A percentile compares a stretch with the other conserved stretches of the same genome.
phyloP scores from a whole-genome alignment of 352 stramenopile genomes.

The Phytopythium sindhum region DNA sequence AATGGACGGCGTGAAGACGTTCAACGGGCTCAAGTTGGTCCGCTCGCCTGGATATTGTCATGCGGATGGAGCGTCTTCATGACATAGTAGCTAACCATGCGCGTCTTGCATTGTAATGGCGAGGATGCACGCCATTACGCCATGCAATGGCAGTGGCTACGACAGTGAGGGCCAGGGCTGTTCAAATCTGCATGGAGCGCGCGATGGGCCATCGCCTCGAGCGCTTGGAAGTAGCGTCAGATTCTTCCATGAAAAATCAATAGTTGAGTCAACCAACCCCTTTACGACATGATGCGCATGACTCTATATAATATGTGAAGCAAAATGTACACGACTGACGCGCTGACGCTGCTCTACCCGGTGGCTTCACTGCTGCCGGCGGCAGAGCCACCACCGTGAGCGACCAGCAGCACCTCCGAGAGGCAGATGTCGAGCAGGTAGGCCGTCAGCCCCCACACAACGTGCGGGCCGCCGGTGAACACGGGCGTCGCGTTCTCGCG shows the following conservation, averaged over 20 bases:
- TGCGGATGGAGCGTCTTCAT: too few relatives aligned
- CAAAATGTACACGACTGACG: neutral
- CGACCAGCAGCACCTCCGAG: conserved; percentile 57
- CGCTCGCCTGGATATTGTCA: too few relatives aligned
- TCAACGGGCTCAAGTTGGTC: too few relatives aligned
- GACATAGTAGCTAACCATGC: neutral
- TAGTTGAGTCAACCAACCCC: neutral
- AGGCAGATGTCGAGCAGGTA: conserved; percentile 93
- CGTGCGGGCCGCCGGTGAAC: conserved; percentile 93
- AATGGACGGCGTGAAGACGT: too few relatives aligned
- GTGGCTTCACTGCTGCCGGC: neutral
- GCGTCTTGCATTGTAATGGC: neutral
- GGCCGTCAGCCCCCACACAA: conserved; percentile 96
- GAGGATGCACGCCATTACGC: neutral
- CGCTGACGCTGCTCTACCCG: neutral
- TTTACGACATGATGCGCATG: neutral
- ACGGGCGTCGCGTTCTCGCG: conserved; percentile 85
- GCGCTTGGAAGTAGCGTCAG: neutral
- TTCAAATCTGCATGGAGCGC: neutral
- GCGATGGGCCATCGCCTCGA: neutral
- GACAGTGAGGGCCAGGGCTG: neutral
- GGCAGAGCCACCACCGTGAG: neutral
- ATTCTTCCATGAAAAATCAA: neutral
- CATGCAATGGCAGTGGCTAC: too few relatives aligned
- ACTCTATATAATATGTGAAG: neutral